Evolutionary conservation across 139 green algal genomes (phyloP), one percentile per base, ranked within the genome.

Genomic region (Chlorella sp.): DNA sequence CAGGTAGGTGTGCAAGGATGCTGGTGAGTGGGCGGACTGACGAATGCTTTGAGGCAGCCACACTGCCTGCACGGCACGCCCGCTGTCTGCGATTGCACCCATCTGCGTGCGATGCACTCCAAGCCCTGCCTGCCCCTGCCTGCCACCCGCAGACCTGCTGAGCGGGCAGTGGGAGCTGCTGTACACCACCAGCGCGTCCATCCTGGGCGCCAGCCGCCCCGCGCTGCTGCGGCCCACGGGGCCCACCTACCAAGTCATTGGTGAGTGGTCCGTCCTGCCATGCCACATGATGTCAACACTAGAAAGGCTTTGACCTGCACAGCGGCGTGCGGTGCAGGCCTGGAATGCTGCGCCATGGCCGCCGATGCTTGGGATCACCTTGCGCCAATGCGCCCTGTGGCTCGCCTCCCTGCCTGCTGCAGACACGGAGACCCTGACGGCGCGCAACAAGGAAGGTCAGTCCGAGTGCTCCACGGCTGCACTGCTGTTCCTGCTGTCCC

Each of bases 161-260:
- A 60, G 51, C 51, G 75, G 88, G 20, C 89, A 94, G 86, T 98
- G 96, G 96, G 78, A 92, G 82, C 90, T 99, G 78, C 70, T 97
- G n/a, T 98, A 99, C 91, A 98, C 96, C 23, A 99, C 96, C 17
- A 93, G 81, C 44, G 82, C 86, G 12, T 88, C 67, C 85, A 99
- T 98, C 82, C 82, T 98, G 17, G 85, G 85, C n/a, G 96, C 81
- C 16, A 94, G 72, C 25, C 86, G 89, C 55, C 93, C 92, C 1
- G 44, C 92, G 1, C 85, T 95, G 26, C 76, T 98, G 51, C 80
- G 96, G 16, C 96, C 95, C 16, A 72, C 28, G 30, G 96, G 96
- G 0, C 91, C 94, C 65, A 98, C 98, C 44, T 98, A 93, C 83
- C 96, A 98, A 75, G 87, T 86, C 39, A 91, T 98, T 34, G 96